Conservation (phyloP, 306 rosid species). For the Oxytropis ochrocephala region DNA sequence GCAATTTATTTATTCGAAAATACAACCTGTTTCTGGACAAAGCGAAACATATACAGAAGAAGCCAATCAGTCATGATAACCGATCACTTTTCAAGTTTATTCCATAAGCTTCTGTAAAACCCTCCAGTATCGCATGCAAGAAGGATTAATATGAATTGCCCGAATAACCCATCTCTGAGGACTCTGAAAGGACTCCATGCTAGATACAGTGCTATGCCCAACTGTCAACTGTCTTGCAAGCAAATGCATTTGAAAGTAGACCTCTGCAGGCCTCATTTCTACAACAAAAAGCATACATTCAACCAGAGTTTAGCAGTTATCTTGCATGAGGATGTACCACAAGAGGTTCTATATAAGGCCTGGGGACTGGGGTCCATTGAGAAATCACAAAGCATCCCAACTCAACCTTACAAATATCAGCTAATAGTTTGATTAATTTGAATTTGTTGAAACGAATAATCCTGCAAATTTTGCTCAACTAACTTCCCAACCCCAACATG, state of each 20-base stretch:
- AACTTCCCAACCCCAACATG: not conserved
- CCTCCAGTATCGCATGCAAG: slow-evolving; percentile 79
- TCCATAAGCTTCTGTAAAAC: slow-evolving; percentile 46
- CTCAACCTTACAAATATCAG: slow-evolving; percentile 12
- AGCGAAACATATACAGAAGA: not conserved
- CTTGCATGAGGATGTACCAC: not conserved
- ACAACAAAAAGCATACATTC: not conserved
- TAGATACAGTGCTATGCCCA: slow-evolving; percentile 21
- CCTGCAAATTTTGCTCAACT: not conserved
- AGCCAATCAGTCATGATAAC: not conserved
- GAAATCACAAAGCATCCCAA: not conserved
- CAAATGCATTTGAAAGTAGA: slow-evolving; percentile 86
- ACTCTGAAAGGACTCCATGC: slow-evolving; percentile 45
- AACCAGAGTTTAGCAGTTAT: not conserved
- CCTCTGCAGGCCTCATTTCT: slow-evolving; percentile 83
- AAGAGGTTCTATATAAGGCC: not conserved
- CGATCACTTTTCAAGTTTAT: not conserved
- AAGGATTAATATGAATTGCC: slow-evolving; percentile 78
- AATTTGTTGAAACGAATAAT: slow-evolving; percentile 3
- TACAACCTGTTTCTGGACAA: not conserved
- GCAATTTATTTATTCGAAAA: not conserved
- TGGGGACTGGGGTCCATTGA: not conserved
- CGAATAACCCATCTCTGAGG: slow-evolving; percentile 72
- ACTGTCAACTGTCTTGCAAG: slow-evolving; percentile 48
- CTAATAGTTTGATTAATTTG: not conserved